Evolutionary conservation across 345 rosid species (phyloP).

Genomic region (Arabis alpina): DNA sequence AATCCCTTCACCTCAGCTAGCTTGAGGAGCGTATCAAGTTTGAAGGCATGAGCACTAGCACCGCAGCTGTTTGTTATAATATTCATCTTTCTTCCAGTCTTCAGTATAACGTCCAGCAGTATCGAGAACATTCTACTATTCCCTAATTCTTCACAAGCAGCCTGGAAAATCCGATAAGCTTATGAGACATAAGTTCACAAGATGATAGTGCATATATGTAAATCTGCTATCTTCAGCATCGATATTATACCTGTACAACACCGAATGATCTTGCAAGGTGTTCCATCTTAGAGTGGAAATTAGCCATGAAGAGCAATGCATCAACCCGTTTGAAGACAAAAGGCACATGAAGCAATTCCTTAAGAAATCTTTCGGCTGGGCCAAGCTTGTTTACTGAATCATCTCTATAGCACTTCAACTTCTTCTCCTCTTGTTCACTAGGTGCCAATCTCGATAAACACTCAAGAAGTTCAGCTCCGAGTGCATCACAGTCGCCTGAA

Average conservation of each 20-base stretch:
- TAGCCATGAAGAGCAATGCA: constrained; percentile 33
- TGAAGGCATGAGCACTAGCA: constrained; percentile 78
- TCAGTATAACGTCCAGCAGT: constrained; percentile 85
- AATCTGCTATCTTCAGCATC: not conserved
- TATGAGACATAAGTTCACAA: constrained; percentile 19
- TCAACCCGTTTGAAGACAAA: constrained; percentile 32
- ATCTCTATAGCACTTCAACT: constrained; percentile 68
- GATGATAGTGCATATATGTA: not conserved
- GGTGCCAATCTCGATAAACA: constrained; percentile 84
- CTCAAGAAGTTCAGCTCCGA: constrained; percentile 91
- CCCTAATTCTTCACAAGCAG: constrained; percentile 86
- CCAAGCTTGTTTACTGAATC: constrained; percentile 59
- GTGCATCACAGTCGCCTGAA: constrained; percentile 74
- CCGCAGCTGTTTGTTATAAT: constrained; percentile 78
- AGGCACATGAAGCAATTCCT: constrained; percentile 42
- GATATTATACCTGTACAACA: constrained; percentile 35
- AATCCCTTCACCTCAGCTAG: constrained; percentile 86
- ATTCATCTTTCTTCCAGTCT: constrained; percentile 87
- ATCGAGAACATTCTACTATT: constrained; percentile 75
- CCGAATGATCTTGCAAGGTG: constrained; percentile 19
- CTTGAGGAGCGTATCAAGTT: constrained; percentile 89
- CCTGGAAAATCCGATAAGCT: constrained; percentile 47
- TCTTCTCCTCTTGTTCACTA: constrained; percentile 80
- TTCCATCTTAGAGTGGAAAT: constrained; percentile 9
- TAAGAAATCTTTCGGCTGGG: constrained; percentile 45